phyloP scores from a whole-genome alignment of 768 basidiomycete genomes.

The Stropharia rugosoannulata region DNA sequence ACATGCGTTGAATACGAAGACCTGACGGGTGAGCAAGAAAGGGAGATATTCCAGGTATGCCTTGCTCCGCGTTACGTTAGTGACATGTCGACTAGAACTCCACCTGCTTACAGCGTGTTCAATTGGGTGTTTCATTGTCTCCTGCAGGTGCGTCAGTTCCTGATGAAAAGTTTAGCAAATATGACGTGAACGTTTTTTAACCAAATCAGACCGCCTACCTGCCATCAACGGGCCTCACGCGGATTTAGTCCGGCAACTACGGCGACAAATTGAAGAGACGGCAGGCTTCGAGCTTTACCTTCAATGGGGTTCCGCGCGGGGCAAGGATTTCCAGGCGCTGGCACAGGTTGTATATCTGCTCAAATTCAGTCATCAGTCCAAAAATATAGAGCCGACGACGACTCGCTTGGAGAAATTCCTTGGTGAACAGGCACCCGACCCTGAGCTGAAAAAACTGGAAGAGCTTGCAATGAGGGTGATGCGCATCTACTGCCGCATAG shows the following conservation, averaged over 20 bases:
- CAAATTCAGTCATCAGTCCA: conserved; percentile 11
- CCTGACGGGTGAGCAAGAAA: conserved; percentile 51
- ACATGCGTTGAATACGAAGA: conserved; percentile 54
- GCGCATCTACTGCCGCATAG: conserved; percentile 21
- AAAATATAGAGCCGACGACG: conserved; percentile 18
- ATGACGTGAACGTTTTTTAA: neutral
- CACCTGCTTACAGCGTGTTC: conserved; percentile 39
- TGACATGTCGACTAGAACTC: neutral
- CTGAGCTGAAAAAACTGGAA: neutral
- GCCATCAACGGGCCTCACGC: conserved; percentile 49
- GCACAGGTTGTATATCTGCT: conserved; percentile 33
- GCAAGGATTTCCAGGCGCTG: conserved; percentile 46
- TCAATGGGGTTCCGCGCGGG: conserved; percentile 42
- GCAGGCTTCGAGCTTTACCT: conserved; percentile 36
- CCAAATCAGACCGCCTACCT: conserved; percentile 42
- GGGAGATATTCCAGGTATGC: conserved; percentile 63
- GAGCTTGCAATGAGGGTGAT: conserved; percentile 10
- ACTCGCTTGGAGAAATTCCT: conserved; percentile 26
- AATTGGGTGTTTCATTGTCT: conserved; percentile 48
- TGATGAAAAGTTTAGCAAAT: neutral
- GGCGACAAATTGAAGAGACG: conserved; percentile 31
- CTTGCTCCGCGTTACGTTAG: neutral
- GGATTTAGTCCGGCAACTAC: conserved; percentile 39
- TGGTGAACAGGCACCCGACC: conserved; percentile 2
- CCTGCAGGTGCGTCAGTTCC: conserved; percentile 38